phyloP scores from a whole-genome alignment of 108 stramenopile species.

The Stephanodiscus triporus region DNA sequence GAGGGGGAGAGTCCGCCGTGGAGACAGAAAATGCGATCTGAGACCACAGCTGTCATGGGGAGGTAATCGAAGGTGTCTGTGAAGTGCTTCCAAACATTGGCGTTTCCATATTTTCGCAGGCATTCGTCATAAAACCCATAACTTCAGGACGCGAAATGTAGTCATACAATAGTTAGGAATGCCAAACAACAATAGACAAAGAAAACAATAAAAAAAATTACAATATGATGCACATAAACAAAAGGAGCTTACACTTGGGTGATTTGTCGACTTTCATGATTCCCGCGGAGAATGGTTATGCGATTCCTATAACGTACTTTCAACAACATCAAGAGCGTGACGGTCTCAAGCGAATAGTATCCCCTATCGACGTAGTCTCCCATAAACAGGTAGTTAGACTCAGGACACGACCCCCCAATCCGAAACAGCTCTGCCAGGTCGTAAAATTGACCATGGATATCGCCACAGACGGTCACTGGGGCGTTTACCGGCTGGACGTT shows the following conservation, averaged over 20 bases:
- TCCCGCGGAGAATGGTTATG: slow-evolving; percentile 90
- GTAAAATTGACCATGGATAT: slow-evolving; percentile 95
- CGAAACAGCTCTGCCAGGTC: slow-evolving; percentile 82
- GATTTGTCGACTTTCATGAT: slow-evolving; percentile 98
- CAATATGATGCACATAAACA: neutral
- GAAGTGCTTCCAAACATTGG: slow-evolving; percentile 97
- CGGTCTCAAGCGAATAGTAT: slow-evolving; percentile 91
- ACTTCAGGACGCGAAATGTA: slow-evolving; percentile 14
- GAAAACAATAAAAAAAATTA: neutral
- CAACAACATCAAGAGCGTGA: slow-evolving; percentile 79
- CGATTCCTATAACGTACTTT: slow-evolving; percentile 89
- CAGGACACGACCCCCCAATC: slow-evolving; percentile 80
- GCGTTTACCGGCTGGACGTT: slow-evolving; percentile 81
- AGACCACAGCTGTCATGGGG: slow-evolving; percentile 94
- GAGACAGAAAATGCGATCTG: slow-evolving; percentile 91
- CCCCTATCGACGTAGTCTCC: slow-evolving; percentile 96
- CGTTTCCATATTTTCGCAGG: slow-evolving; percentile 98
- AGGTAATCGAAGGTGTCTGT: slow-evolving; percentile 97
- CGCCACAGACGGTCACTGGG: slow-evolving; percentile 90
- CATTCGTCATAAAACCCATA: slow-evolving; percentile 99
- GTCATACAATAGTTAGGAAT: too few relatives aligned
- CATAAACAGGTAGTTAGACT: slow-evolving; percentile 88
- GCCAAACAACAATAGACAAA: neutral
- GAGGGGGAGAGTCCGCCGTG: slow-evolving; percentile 96
- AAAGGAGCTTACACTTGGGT: slow-evolving; percentile 83